These are phyloP conservation scores for Megacollybia marginata DNA, from an alignment of 768 basidiomycete genomes.

Conservation along the genomic window DNA sequence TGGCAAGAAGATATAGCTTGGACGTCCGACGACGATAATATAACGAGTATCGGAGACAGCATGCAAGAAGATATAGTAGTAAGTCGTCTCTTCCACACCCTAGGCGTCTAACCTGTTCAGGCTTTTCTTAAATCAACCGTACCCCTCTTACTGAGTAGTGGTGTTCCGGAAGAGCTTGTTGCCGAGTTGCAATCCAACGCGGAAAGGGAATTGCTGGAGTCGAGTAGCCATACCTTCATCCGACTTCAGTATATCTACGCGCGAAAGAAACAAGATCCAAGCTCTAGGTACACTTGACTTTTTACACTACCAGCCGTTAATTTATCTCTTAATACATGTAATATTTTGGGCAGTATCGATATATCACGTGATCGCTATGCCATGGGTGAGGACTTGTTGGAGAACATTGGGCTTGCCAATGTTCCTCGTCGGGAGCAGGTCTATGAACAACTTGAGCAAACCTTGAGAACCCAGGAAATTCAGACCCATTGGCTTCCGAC, in stretches of 20 bases:
- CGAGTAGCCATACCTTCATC: conserved; percentile 40
- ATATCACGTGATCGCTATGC: no score
- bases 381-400: conserved; percentile 19
- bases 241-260: conserved; percentile 58
- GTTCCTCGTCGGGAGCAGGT: conserved; percentile 55
- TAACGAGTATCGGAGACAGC: conserved; percentile 29
- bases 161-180: conserved; percentile 45
- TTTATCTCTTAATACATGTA: background rate
- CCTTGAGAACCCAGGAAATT: conserved; percentile 66
- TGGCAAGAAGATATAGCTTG: conserved; percentile 60
- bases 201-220: conserved; percentile 42
- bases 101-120: conserved; percentile 23
- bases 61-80: conserved; percentile 60
- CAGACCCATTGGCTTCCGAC: conserved; percentile 67
- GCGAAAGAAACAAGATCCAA: conserved; percentile 27
- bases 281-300: background rate
- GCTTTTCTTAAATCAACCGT: conserved; percentile 58
- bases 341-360: background rate
- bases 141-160: conserved; percentile 61
- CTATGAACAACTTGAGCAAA: conserved; percentile 64
- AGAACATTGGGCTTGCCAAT: conserved; percentile 48
- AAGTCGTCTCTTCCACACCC: conserved; percentile 6
- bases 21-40: conserved; percentile 30
- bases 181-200: conserved; percentile 47
- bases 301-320: background rate